phyloP scores from a whole-genome alignment of 768 basidiomycete species.

The Flagelloscypha sp. region DNA sequence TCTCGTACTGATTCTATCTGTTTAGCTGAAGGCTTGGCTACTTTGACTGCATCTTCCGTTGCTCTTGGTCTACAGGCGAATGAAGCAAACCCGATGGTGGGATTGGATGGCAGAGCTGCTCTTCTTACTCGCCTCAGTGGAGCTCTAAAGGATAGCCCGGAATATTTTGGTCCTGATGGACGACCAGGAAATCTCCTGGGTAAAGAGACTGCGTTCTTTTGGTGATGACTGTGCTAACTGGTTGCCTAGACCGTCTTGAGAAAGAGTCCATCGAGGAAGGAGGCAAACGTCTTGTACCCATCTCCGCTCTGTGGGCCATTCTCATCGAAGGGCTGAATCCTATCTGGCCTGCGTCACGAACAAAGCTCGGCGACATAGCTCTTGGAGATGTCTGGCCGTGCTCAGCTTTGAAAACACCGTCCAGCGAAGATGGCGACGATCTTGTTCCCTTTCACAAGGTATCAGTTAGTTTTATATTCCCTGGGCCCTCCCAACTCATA shows the following conservation, averaged over 20 bases:
- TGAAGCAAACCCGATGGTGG: constrained; percentile 77
- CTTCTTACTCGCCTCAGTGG: constrained; percentile 66
- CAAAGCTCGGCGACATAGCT: constrained; percentile 53
- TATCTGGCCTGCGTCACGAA: constrained; percentile 82
- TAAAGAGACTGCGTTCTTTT: constrained; percentile 23
- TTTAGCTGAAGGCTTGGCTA: constrained; percentile 62
- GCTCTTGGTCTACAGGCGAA: constrained; percentile 73
- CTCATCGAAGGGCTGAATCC: constrained; percentile 76
- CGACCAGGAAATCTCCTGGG: constrained; percentile 81
- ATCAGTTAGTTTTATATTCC: too few species aligned
- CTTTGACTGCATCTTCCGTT: constrained; percentile 51
- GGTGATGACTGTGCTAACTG: too few species aligned
- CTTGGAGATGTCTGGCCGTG: constrained; percentile 97
- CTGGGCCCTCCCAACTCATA: too few species aligned
- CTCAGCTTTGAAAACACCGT: constrained; percentile 31
- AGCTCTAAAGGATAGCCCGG: constrained; percentile 56
- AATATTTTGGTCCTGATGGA: constrained; percentile 66
- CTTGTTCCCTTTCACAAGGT: constrained; percentile 69
- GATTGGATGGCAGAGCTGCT: constrained; percentile 76
- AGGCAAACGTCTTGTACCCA: constrained; percentile 43
- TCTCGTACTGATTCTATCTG: constrained; percentile 8
- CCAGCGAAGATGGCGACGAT: constrained; percentile 28
- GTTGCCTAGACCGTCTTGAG: constrained; percentile 56
- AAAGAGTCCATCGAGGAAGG: constrained; percentile 38
- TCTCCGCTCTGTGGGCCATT: constrained; percentile 72